Conservation (phyloP, 768 basidiomycete genomes). For the Mycena albidolilacea region DNA sequence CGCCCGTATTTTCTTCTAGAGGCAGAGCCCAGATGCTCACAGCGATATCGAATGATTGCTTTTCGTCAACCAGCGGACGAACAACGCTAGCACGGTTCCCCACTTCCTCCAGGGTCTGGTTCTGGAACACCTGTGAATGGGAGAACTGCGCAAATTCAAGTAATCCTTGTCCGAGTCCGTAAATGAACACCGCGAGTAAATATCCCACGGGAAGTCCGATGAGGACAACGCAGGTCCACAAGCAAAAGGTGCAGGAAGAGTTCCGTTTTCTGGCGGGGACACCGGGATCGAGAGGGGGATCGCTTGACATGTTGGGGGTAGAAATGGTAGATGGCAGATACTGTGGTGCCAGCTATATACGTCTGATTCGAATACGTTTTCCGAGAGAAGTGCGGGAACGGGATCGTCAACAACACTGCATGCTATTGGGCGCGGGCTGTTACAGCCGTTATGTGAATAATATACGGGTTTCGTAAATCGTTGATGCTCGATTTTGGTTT, state of each 20-base stretch:
- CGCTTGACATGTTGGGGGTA: not conserved
- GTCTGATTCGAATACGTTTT: too few relatives aligned
- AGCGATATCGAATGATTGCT: not conserved
- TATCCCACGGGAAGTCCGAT: slow-evolving; percentile 14
- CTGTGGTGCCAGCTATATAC: too few relatives aligned
- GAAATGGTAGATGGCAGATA: not conserved
- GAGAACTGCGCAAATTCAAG: slow-evolving; percentile 19
- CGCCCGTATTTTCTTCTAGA: not conserved
- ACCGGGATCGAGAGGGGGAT: slow-evolving; percentile 14
- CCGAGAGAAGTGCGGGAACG: too few relatives aligned
- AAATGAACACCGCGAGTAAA: not conserved
- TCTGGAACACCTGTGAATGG: slow-evolving; percentile 29
- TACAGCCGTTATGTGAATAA: too few relatives aligned
- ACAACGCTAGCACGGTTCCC: slow-evolving; percentile 24
- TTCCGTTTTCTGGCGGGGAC: slow-evolving; percentile 11
- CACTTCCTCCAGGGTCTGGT: slow-evolving; percentile 32
- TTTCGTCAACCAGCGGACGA: slow-evolving; percentile 35
- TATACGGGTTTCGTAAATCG: too few relatives aligned
- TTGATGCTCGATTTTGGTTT: too few relatives aligned
- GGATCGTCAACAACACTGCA: too few relatives aligned
- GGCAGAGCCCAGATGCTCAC: slow-evolving; percentile 32
- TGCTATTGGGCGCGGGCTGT: too few relatives aligned
- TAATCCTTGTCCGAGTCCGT: slow-evolving; percentile 12
- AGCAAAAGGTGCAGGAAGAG: slow-evolving; percentile 14
- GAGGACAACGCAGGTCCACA: slow-evolving; percentile 11